Percentiles rank a stretch among this genome's conserved stretches.
Evolutionary conservation across 163 green algal species (phyloP).

Genomic region (Chlorella variabilis): DNA sequence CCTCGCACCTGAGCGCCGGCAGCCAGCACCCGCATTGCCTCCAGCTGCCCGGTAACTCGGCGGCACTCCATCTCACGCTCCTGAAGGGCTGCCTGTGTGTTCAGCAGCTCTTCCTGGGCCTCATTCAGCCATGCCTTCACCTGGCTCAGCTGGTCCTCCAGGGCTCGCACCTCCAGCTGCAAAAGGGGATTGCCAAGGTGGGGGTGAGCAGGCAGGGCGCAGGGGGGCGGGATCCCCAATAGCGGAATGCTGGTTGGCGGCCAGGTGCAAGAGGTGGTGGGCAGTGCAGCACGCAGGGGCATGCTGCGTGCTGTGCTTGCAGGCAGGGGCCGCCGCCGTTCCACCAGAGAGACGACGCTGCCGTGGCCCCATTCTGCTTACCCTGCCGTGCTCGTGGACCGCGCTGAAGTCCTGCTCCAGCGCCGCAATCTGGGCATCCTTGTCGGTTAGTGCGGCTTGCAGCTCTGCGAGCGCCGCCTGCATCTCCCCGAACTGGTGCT

Average conservation of each 20-base stretch:
- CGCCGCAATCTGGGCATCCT: not conserved
- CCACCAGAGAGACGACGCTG: too few relatives aligned
- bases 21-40: not conserved
- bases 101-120: conserved; percentile 35
- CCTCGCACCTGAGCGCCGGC: not conserved
- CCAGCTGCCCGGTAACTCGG: conserved; percentile 5
- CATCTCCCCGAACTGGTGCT: conserved; percentile 22
- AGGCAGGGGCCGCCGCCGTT: too few relatives aligned
- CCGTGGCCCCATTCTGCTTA: not conserved
- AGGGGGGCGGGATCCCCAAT: too few relatives aligned
- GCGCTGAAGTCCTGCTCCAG: conserved; percentile 5
- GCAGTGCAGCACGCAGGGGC: too few relatives aligned
- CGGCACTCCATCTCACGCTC: conserved; percentile 32
- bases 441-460: conserved; percentile 2
- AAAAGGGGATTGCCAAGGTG: not conserved
- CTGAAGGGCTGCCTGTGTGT: conserved; percentile 29
- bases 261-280: too few relatives aligned
- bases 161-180: conserved; percentile 25
- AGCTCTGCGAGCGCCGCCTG: conserved; percentile 17
- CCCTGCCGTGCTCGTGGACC: conserved; percentile 1
- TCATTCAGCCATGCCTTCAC: conserved; percentile 28
- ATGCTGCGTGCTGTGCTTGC: too few relatives aligned
- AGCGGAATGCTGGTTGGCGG: too few relatives aligned
- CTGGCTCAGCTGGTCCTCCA: conserved; percentile 21
- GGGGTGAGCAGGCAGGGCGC: too few relatives aligned